Evolutionary conservation across 1,284 basidiomycete species (phyloP).

Genomic region (Anthracocystis walkeri): DNA sequence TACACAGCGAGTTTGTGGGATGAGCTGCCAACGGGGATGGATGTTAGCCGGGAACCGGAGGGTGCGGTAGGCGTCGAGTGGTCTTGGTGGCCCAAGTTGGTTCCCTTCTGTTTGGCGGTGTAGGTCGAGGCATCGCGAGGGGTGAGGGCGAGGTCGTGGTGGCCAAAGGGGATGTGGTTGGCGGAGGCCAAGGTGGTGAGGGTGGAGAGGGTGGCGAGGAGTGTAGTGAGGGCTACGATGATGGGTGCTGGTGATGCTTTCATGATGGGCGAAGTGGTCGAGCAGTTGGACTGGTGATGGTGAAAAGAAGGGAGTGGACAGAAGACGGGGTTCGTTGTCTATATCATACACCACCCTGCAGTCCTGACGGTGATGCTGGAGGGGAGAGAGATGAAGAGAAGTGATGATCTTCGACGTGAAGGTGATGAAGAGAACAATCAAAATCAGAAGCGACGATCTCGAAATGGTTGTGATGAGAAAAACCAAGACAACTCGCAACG

Average conservation of each 20-base stretch:
- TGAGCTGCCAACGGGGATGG: conserved; percentile 40
- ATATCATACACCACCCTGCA: too few relatives aligned
- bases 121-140: conserved; percentile 50
- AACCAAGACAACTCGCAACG: too few relatives aligned
- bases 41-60: conserved; percentile 45
- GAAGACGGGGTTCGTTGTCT: too few relatives aligned
- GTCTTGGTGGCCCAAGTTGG: conserved; percentile 37
- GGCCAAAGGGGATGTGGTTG: conserved; percentile 21
- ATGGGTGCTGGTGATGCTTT: conserved; percentile 5
- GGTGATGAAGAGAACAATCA: too few relatives aligned
- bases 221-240: conserved; percentile 2
- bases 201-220: conserved; percentile 8
- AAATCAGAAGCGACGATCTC: too few relatives aligned
- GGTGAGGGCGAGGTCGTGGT: neutral
- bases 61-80: conserved; percentile 49
- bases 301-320: neutral
- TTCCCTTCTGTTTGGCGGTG: conserved; percentile 24
- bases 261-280: conserved; percentile 6
- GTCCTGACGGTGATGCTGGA: too few relatives aligned
- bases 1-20: conserved; percentile 50
- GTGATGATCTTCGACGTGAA: too few relatives aligned
- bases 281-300: neutral
- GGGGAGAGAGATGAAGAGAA: too few relatives aligned
- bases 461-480: too few relatives aligned
- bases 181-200: conserved; percentile 9